phyloP scores from a whole-genome alignment of 2,329 filamentous ascomycete genomes.

The Pseudocercospora crystallina region DNA sequence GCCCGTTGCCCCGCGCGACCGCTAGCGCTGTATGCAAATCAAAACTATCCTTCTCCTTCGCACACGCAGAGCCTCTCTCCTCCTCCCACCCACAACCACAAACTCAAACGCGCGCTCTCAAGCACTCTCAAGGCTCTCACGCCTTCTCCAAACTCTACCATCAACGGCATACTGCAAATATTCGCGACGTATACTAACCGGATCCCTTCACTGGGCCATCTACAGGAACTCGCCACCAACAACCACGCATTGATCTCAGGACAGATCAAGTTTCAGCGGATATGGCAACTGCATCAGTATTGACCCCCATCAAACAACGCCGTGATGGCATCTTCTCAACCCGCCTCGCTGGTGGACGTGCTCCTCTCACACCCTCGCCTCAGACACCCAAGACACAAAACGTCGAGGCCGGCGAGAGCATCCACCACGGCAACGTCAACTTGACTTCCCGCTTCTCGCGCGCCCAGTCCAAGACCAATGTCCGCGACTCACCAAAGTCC shows the following conservation, averaged over 20 bases:
- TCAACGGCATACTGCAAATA: slow-evolving; percentile 39
- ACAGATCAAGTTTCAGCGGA: slow-evolving; percentile 31
- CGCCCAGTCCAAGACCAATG: slow-evolving; percentile 63
- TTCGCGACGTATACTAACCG: slow-evolving; percentile 38
- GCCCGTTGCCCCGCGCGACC: no score
- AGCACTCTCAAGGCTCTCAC: slow-evolving; percentile 26
- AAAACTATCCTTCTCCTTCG: slow-evolving; percentile 8
- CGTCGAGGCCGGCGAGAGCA: slow-evolving; percentile 63
- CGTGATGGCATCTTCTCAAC: slow-evolving; percentile 89
- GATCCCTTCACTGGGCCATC: slow-evolving; percentile 40
- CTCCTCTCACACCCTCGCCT: slow-evolving; percentile 91
- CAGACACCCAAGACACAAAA: slow-evolving; percentile 59
- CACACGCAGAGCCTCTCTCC: slow-evolving; percentile 12
- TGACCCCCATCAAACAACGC: slow-evolving; percentile 84
- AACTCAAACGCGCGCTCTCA: slow-evolving; percentile 19
- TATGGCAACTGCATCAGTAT: slow-evolving; percentile 83
- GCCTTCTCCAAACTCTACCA: slow-evolving; percentile 20
- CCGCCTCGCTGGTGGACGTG: slow-evolving; percentile 89
- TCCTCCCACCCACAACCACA: slow-evolving; percentile 29
- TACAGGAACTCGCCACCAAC: slow-evolving; percentile 24
- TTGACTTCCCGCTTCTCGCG: slow-evolving; percentile 76
- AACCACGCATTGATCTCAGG: slow-evolving; percentile 24
- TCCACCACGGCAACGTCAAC: slow-evolving; percentile 71
- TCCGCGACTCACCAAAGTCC: slow-evolving; percentile 90
- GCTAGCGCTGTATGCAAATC: neutral